These are phyloP conservation scores for Globisporangium sylvaticum DNA, from an alignment of 352 stramenopile species.

Conservation along the genomic window DNA sequence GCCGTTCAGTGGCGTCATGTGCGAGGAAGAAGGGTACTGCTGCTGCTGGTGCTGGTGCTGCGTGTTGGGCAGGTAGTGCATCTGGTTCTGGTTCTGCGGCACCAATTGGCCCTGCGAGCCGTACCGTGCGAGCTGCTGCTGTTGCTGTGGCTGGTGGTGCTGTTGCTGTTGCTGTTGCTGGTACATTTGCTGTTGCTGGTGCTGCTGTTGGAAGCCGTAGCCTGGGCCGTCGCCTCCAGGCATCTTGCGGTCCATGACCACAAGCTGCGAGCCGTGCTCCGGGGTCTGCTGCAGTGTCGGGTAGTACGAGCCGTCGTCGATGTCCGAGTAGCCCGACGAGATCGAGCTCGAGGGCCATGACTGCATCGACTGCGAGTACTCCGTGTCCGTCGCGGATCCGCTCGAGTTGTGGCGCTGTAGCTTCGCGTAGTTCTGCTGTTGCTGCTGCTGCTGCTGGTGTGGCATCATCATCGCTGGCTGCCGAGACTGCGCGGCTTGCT, in stretches of 20 bases:
- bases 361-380: constrained; percentile 52
- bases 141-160: constrained; percentile 5
- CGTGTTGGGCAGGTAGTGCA: constrained; percentile 28
- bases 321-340: constrained; percentile 48
- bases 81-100: constrained; percentile 12
- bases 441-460: constrained; percentile 16
- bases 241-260: constrained; percentile 42
- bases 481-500: neutral
- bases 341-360: constrained; percentile 57
- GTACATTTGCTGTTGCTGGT: constrained; percentile 15
- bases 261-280: constrained; percentile 16
- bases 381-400: constrained; percentile 42
- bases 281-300: constrained; percentile 13
- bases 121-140: constrained; percentile 14
- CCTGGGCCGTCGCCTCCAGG: constrained; percentile 27
- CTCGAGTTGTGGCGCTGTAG: constrained; percentile 23
- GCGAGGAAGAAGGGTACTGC: constrained; percentile 4
- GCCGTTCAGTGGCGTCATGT: constrained; percentile 9
- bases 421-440: constrained; percentile 14
- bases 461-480: constrained; percentile 8
- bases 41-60: constrained; percentile 19
- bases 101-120: constrained; percentile 15
- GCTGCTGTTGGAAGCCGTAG: constrained; percentile 9
- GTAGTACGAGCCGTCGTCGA: constrained; percentile 36
- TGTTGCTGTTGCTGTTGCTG: constrained; percentile 12